phyloP scores from a whole-genome alignment of 768 basidiomycete species.

The Mycena amicta region DNA sequence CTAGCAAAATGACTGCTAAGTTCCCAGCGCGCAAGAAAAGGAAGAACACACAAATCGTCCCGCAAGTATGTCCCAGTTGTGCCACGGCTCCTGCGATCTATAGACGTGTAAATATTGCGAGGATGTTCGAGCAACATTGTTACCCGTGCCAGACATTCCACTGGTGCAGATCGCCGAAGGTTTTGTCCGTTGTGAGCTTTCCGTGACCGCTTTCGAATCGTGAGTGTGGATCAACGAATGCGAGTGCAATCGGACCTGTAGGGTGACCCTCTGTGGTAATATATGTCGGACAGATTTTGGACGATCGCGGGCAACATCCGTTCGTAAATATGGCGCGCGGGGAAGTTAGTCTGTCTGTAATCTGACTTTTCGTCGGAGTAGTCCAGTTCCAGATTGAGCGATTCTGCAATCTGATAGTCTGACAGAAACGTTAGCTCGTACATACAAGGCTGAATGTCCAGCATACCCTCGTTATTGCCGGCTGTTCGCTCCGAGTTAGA shows the following conservation, averaged over 20 bases:
- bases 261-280: constrained; percentile 86
- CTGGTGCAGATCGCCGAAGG: constrained; percentile 89
- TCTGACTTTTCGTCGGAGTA: constrained; percentile 85
- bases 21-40: too few species aligned
- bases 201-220: constrained; percentile 62
- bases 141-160: constrained; percentile 95
- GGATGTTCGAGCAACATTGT: neutral
- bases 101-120: neutral
- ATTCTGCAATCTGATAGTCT: constrained; percentile 91
- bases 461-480: constrained; percentile 77
- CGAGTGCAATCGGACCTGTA: constrained; percentile 46
- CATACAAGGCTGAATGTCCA: neutral
- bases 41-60: constrained; percentile 38
- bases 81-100: constrained; percentile 83
- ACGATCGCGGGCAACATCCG: constrained; percentile 79
- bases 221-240: too few species aligned
- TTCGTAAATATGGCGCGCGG: constrained; percentile 91
- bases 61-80: constrained; percentile 88
- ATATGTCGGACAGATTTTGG: constrained; percentile 58
- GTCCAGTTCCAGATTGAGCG: constrained; percentile 74
- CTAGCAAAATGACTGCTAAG: neutral
- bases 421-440: neutral
- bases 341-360: constrained; percentile 85
- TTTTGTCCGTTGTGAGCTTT: constrained; percentile 68
- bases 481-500: too few species aligned